Evolutionary conservation across 2,329 filamentous ascomycete species (phyloP), one percentile per base, ranked within the genome.

Genomic region (Thelonectria blattea): DNA sequence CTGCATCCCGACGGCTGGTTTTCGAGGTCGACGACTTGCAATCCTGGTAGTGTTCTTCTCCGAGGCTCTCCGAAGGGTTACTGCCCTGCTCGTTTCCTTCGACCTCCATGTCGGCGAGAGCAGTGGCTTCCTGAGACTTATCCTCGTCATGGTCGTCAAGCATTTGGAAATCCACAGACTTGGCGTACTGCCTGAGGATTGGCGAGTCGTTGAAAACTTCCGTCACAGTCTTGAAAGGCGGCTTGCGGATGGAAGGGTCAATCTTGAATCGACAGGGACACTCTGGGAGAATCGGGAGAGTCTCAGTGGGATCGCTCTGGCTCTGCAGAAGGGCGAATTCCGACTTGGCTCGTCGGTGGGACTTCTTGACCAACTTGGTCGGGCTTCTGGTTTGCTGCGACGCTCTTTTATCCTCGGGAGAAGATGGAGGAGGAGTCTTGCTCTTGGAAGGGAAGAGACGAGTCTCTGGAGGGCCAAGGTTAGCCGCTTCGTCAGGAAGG

Each of bases 221-320:
- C 8, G 18, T 56, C 20, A 60, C 60, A 14, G 60, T 62, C 27
- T n/a, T n/a, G n/a, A n/a, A n/a, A n/a, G n/a, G n/a, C n/a, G n/a
- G n/a, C n/a, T n/a, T n/a, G n/a, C n/a, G n/a, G n/a, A n/a, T n/a
- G n/a, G n/a, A n/a, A n/a, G n/a, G n/a, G n/a, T n/a, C n/a, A n/a
- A n/a, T n/a, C 8, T 34, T 20, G 14, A 17, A 15, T 3, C 32
- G 9, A 18, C 42, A 15, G 2, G 34, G 15, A 4, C 37, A 4
- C 12, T 52, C 37, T n/a, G 24, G 45, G 22, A 30, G 15, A 5
- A 2, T 17, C 14, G 20, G 52, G 7, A 18, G 32, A 11, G 51
- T 39, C 7, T 22, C 32, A 11, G 11, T 22, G 6, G 20, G 11
- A 11, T 20, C 10, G 12, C 7, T 12, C 1, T 22, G 52, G n/a